A percentile compares a stretch with the other conserved stretches of the same genome.
Conservation (phyloP, 768 basidiomycete species). For the Lentinula guzmanii region DNA sequence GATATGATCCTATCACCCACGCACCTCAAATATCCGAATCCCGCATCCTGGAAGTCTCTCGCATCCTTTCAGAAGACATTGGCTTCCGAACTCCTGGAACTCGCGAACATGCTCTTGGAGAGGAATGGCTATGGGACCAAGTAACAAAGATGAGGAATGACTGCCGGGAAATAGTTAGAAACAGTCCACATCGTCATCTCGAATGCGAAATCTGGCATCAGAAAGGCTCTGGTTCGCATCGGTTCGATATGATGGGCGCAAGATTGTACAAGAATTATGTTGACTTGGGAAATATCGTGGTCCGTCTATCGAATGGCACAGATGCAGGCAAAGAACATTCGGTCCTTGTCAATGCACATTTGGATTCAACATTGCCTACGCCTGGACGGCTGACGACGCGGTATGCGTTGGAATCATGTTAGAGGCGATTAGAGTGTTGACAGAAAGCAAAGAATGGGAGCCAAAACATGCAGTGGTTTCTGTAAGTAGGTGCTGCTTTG, state of each 20-base stretch:
- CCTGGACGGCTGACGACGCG: slow-evolving; percentile 87
- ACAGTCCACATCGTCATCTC: slow-evolving; percentile 46
- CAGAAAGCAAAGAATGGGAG: slow-evolving; percentile 29
- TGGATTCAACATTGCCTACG: slow-evolving; percentile 86
- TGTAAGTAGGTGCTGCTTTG: slow-evolving; percentile 37
- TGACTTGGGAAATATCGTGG: slow-evolving; percentile 81
- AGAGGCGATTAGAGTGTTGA: slow-evolving; percentile 76
- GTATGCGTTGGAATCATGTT: slow-evolving; percentile 88
- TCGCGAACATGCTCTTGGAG: slow-evolving; percentile 78
- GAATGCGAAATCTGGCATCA: slow-evolving; percentile 92
- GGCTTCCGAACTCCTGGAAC: slow-evolving; percentile 93
- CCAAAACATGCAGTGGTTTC: slow-evolving; percentile 70
- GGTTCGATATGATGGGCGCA: slow-evolving; percentile 89
- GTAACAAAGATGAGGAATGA: slow-evolving; percentile 53
- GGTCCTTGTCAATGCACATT: slow-evolving; percentile 81
- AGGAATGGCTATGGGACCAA: slow-evolving; percentile 73
- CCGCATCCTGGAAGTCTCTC: slow-evolving; percentile 57
- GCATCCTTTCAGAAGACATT: slow-evolving; percentile 75
- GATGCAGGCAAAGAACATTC: slow-evolving; percentile 71
- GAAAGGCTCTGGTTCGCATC: slow-evolving; percentile 80
- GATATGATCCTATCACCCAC: slow-evolving; percentile 44
- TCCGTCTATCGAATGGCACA: slow-evolving; percentile 80
- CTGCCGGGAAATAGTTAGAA: slow-evolving; percentile 51
- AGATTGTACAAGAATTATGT: slow-evolving; percentile 83
- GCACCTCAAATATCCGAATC: slow-evolving; percentile 70